Base-by-base conservation (phyloP, 441 rosid species). In the Jatropha multifida region DNA sequence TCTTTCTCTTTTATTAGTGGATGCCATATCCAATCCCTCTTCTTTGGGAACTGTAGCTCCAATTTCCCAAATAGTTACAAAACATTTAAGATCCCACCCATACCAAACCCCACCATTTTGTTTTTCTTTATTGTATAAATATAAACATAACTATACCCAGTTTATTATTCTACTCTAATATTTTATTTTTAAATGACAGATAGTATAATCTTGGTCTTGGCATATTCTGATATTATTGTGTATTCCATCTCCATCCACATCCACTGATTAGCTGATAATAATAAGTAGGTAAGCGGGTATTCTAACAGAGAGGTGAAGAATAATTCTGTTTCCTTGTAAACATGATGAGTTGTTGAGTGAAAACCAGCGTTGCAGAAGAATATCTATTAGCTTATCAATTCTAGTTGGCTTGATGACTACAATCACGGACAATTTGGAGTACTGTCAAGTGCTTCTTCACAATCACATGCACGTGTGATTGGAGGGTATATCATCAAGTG, bases 1-100 rank as follows among this genome's bases (percentile, higher is more conserved):
- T n/a, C 37, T 27, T 63, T 37, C 17, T 7, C 18, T 13, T 18
- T 68, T 64, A 65, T 65, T 18, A 76, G 78, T 80, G 83, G 77
- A 51, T 56, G 59, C 72, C 84, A 73, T 67, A 81, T 78, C 84
- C 72, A 54, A 58, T 62, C 15, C 76, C 82, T 60, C 83, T 72
- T 60, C 85, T 78, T 74, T 78, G 81, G 85, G 83, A 85, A 81
- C 89, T 80, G 90, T 88, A 61, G 78, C 80, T 76, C 78, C 82
- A 73, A 79, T 76, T 80, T 82, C 78, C 76, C 73, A 82, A 11
- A 81, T 66, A 66, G 32, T 75, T 64, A 44, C 76, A 71, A 55
- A 76, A 74, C 67, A 51, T 55, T 46, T 60, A 18, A 9, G 72
- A 73, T 38, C 62, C 63, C 68, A 46, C 76, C 32, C 65, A 81